Conservation (phyloP, 257 asterid species). For the Nemophila menziesii region DNA sequence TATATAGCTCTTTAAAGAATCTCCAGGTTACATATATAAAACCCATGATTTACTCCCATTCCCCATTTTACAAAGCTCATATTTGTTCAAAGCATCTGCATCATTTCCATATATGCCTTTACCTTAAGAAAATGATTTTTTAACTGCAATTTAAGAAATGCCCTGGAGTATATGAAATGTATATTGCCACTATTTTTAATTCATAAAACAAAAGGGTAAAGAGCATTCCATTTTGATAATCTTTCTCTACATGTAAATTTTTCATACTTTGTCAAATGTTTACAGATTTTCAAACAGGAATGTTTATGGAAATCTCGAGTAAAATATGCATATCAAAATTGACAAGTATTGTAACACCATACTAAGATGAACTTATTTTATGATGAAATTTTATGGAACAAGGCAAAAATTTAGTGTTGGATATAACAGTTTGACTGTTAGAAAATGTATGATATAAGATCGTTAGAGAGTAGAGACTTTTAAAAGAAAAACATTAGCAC, state of each 20-base stretch:
- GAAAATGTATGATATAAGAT: no score
- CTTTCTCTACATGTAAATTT: background rate
- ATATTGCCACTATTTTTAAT: constrained; percentile 1
- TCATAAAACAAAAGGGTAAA: background rate
- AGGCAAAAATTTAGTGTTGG: background rate
- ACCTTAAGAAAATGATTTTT: constrained; percentile 37
- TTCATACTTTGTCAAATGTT: background rate
- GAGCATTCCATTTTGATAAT: background rate
- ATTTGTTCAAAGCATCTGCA: constrained; percentile 83
- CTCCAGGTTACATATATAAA: constrained; percentile 63
- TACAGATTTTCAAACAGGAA: no score
- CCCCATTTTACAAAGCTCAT: constrained; percentile 89
- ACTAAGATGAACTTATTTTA: background rate
- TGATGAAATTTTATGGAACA: no score
- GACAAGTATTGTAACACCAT: no score
- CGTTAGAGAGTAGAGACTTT: background rate
- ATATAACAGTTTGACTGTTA: background rate
- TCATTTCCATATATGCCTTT: constrained; percentile 47
- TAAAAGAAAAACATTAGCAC: no score
- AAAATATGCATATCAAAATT: background rate
- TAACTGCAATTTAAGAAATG: constrained; percentile 22
- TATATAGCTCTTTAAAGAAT: constrained; percentile 83
- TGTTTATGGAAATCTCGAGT: background rate
- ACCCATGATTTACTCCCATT: constrained; percentile 80
- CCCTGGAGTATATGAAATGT: constrained; percentile 24